Base-by-base conservation (phyloP, 176 grass and related monocot species). In the Eremochloa ophiuroides region DNA sequence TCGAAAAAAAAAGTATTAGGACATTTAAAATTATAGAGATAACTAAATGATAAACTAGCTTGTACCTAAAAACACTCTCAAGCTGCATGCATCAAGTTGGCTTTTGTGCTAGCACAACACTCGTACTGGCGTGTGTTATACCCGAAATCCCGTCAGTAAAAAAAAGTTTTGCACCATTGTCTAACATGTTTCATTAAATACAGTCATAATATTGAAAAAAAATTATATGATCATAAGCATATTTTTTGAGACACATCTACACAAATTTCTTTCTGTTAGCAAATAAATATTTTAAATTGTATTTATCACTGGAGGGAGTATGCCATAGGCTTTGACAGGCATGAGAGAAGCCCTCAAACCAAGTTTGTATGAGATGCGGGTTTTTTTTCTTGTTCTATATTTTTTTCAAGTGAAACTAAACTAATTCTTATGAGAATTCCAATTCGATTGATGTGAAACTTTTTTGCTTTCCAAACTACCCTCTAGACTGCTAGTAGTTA, bases 381-480 rank as follows among this genome's bases (percentile, higher is more conserved):
- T 16, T 4, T 15, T 48, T 48, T 48, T 5, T 6, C 35, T 51
- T 51, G 7, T 51, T 51, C 17, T 20, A 20, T 51, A 8, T 51
- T 20, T 51, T 48, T 51, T 17, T 1, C 11, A 22, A 8, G 47
- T 51, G 18, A 51, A 18, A 51, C 2, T 20, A 2, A 51, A 51
- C 46, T 48, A 51, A 51, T 51, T 51, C 4, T 20, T 22, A 22
- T 10, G 1, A 55, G 8, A n/a, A 23, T 23, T n/a, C 0, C 17
- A 7, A 10, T 4, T n/a, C 0, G 17, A 23, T 55, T 55, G 1
- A 0, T 23, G 2, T n/a, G 20, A 9, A 3, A n/a, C 1, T 8
- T 51, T 53, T 53, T 53, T 50, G 5, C 22, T 6, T 53, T 53
- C 20, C 20, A 9, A n/a, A 53, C 50, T n/a, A 53, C 50, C 50